Evolutionary conservation across 805 yeast species (phyloP), one percentile per base, ranked within the genome.

Genomic region (Metschnikowia vanudenii): DNA sequence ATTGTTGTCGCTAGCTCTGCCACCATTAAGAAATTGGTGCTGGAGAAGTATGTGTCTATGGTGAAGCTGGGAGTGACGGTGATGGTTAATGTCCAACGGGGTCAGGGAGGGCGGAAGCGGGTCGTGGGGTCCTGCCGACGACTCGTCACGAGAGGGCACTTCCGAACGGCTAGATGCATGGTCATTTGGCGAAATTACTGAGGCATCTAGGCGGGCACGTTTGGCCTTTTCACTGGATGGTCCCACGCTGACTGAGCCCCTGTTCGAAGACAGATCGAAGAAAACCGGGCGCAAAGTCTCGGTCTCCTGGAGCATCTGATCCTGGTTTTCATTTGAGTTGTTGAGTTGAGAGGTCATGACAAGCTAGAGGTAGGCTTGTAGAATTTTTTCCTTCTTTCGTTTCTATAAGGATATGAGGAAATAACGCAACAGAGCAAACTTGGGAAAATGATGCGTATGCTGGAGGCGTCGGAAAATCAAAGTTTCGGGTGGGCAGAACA

Each of bases 201-300:
- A 44, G n/a, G 55, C 51, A 39, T 53, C 57, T 17, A 55, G 51
- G 29, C 55, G 49, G 32, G 49, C 51, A 37, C 54, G 47, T 31
- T 49, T 56, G 20, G 56, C 39, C 22, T 47, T 44, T 31, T 54
- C 53, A 31, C 53, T 38, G 8, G 53, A 22, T 30, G 53, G 20
- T 26, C 48, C 48, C n/a, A 38, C 39, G 16, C 59, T 30, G 31
- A 48, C 41, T 19, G 61, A 36, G 41, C 54, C 46, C 30, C 58
- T 50, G 40, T 47, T 46, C 18, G 55, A 30, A 8, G 64, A 43
- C 39, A 55, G 56, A 45, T 65, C 69, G 47, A 64, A 63, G 46
- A 65, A 67, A 37, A 65, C 69, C 35, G 59, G 64, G 33, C 69
- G 61, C 53, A 67, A 63, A 50, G 62, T 62, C 19, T 61, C 65